Evolutionary conservation across 2,329 filamentous ascomycete genomes (phyloP).

Genomic region (Simplicillium sp.): DNA sequence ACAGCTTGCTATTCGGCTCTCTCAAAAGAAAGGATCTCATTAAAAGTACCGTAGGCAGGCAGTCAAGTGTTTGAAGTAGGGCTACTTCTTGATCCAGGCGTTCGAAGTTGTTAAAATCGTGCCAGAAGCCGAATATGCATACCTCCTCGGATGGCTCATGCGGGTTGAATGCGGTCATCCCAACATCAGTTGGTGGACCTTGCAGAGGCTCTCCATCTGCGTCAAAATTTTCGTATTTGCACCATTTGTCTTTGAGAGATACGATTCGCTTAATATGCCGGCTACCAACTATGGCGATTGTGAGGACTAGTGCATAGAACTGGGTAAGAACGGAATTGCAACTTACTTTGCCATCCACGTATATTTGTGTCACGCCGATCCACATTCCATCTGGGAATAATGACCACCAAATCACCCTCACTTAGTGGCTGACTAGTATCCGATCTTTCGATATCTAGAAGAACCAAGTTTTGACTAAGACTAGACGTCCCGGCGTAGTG

Average conservation of each 20-base stretch:
- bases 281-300: too few relatives aligned
- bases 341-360: too few relatives aligned
- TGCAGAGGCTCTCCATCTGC: too few relatives aligned
- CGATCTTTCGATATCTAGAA: conserved; percentile 8
- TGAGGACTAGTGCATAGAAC: too few relatives aligned
- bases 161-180: not conserved
- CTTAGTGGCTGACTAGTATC: conserved; percentile 2
- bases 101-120: conserved; percentile 14
- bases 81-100: conserved; percentile 6
- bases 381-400: too few relatives aligned
- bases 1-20: conserved; percentile 28
- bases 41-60: conserved; percentile 50
- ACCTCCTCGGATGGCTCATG: conserved; percentile 8
- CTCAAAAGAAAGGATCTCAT: conserved; percentile 42
- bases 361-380: too few relatives aligned
- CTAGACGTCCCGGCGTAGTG: too few relatives aligned
- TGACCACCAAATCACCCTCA: conserved; percentile 9
- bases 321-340: too few relatives aligned
- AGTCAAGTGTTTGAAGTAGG: conserved; percentile 40
- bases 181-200: too few relatives aligned
- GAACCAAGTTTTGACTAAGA: not conserved
- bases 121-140: conserved; percentile 14
- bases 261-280: too few relatives aligned
- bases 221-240: too few relatives aligned
- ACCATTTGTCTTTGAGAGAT: too few relatives aligned